These are phyloP conservation scores for Pinus tabuliformis DNA, from an alignment of 75 land plant species.

Conservation along the genomic window DNA sequence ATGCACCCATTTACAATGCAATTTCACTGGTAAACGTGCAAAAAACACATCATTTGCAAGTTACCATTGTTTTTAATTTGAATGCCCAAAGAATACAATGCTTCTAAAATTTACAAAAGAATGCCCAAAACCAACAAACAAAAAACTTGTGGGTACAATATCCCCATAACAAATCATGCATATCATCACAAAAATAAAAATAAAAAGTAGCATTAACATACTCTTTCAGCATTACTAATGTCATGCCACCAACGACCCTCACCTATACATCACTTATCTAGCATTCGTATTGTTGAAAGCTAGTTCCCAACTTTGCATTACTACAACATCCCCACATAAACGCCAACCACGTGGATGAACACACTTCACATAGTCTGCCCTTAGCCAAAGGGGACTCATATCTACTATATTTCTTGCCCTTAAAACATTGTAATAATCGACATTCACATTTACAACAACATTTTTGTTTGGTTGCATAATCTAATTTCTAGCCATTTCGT, in stretches of 20 bases:
- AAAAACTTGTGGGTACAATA: no score
- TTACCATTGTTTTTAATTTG: no score
- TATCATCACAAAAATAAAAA: no score
- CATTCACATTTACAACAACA: constrained; percentile 65
- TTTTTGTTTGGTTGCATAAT: constrained; percentile 87
- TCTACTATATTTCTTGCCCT: constrained; percentile 53
- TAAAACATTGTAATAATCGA: constrained; percentile 67
- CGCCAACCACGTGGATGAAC: constrained; percentile 72
- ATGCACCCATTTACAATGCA: no score
- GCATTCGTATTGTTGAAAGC: constrained; percentile 61
- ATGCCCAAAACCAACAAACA: no score
- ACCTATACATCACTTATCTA: constrained; percentile 62
- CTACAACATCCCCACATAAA: constrained; percentile 73
- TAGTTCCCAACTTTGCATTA: constrained; percentile 71
- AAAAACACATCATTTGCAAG: no score
- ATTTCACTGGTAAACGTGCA: no score
- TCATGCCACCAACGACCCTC: constrained; percentile 62
- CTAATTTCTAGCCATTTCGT: constrained; percentile 96
- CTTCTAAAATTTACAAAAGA: no score
- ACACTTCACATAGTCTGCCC: constrained; percentile 87
- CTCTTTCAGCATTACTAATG: constrained; percentile 86
- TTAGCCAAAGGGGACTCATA: constrained; percentile 77
- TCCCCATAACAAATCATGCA: no score
- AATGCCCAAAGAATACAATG: no score
- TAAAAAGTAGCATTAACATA: constrained; percentile 53